Evolutionary conservation across 208 protist species (phyloP).

Genomic region (Trypanosoma brucei): DNA sequence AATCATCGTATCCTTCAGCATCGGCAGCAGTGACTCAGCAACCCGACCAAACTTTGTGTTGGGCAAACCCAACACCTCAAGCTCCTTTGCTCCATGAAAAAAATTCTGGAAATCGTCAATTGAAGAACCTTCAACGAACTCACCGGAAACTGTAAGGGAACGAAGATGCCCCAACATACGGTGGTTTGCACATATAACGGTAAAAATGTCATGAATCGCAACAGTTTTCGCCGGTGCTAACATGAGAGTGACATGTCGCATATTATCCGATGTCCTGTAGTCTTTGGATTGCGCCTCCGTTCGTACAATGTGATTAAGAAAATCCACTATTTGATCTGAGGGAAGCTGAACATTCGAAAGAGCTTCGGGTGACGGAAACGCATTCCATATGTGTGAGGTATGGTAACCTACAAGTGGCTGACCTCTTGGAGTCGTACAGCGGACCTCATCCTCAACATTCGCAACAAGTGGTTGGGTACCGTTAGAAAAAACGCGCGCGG

Average conservation of each 20-base stretch:
- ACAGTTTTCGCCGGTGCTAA: not conserved
- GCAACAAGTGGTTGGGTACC: conserved; percentile 13
- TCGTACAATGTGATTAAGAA: conserved; percentile 24
- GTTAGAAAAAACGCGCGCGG: conserved; percentile 4
- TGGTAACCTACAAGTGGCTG: conserved; percentile 13
- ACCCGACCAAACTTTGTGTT: conserved; percentile 12
- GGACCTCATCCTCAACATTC: conserved; percentile 18
- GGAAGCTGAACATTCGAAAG: conserved; percentile 18
- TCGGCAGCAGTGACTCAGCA: conserved; percentile 10
- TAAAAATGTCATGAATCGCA: conserved; percentile 8
- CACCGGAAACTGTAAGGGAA: conserved; percentile 16
- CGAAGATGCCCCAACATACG: conserved; percentile 14
- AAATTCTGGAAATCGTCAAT: conserved; percentile 12
- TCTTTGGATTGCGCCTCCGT: conserved; percentile 16
- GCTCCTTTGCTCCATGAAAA: conserved; percentile 6
- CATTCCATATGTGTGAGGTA: conserved; percentile 23
- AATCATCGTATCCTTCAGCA: conserved; percentile 21
- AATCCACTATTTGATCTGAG: conserved; percentile 21
- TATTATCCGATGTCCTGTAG: conserved; percentile 18
- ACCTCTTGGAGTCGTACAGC: not conserved
- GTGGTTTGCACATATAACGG: conserved; percentile 14
- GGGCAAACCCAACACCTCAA: conserved; percentile 9
- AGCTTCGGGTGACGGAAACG: conserved; percentile 4
- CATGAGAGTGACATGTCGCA: conserved; percentile 10
- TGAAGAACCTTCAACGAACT: conserved; percentile 15